Percentiles rank a stretch among this genome's conserved stretches.
Conservation (phyloP, 805 yeast genomes). For the Sugiyamaella qingdaonensis region DNA sequence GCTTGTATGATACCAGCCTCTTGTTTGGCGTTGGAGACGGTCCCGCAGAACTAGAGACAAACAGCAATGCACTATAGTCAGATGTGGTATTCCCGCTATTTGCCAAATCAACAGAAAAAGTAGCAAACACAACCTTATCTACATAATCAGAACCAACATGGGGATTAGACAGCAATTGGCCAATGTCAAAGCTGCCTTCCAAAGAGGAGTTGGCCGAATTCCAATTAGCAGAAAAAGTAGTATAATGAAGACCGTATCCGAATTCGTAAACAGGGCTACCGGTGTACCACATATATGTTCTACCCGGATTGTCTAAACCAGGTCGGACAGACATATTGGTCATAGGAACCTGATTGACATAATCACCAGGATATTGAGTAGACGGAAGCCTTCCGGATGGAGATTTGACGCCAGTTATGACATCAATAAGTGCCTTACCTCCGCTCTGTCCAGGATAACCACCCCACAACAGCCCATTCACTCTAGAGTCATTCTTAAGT, state of each 20-base stretch:
- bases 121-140: constrained; percentile 4
- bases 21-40: constrained; percentile 13
- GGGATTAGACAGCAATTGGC: neutral
- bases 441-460: constrained; percentile 18
- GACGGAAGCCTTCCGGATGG: constrained; percentile 14
- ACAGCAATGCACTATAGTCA: constrained; percentile 12
- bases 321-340: constrained; percentile 15
- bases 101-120: constrained; percentile 1
- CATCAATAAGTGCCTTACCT: constrained; percentile 11
- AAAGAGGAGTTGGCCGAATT: neutral
- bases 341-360: constrained; percentile 12
- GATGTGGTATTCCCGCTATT: constrained; percentile 11
- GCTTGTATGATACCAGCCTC: constrained; percentile 7
- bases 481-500: constrained; percentile 4
- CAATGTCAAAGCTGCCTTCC: neutral
- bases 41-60: constrained; percentile 7
- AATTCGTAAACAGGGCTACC: constrained; percentile 11
- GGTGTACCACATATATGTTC: constrained; percentile 15
- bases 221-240: constrained; percentile 5
- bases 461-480: constrained; percentile 13
- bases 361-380: constrained; percentile 16
- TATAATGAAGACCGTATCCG: constrained; percentile 16
- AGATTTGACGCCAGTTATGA: constrained; percentile 10
- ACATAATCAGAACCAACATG: neutral
- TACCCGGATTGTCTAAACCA: constrained; percentile 11